These are phyloP conservation scores for Begonia masoniana DNA, from an alignment of 306 rosid species.

Conservation along the genomic window DNA sequence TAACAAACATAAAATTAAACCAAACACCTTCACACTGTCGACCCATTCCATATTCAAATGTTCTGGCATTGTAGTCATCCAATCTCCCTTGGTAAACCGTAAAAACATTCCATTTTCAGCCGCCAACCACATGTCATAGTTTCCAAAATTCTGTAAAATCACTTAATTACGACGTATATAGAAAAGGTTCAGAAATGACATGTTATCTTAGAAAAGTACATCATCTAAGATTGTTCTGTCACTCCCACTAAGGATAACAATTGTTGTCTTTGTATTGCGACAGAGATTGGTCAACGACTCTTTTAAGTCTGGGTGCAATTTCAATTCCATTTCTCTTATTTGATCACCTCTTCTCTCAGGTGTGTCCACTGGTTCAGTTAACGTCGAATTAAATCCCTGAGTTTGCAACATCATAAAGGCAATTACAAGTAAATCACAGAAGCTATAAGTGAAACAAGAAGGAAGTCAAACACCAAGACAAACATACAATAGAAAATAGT, in stretches of 20 bases:
- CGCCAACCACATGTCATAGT: slow-evolving; percentile 83
- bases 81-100: slow-evolving; percentile 53
- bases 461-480: too few species aligned
- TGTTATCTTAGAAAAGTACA: slow-evolving; percentile 30
- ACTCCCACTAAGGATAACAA: slow-evolving; percentile 90
- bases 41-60: slow-evolving; percentile 95
- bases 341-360: slow-evolving; percentile 67
- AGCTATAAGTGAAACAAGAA: too few species aligned
- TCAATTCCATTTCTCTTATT: slow-evolving; percentile 73
- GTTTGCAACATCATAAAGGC: slow-evolving; percentile 6
- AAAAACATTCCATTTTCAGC: slow-evolving; percentile 98
- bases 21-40: slow-evolving; percentile 66
- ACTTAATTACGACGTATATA: slow-evolving; percentile 12
- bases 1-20: slow-evolving; percentile 4
- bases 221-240: slow-evolving; percentile 49
- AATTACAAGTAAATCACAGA: too few species aligned
- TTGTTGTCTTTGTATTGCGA: slow-evolving; percentile 64
- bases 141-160: slow-evolving; percentile 61
- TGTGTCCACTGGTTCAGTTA: slow-evolving; percentile 82
- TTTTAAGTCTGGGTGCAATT: slow-evolving; percentile 66
- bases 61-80: slow-evolving; percentile 99
- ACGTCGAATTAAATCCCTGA: slow-evolving; percentile 82
- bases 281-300: slow-evolving; percentile 52
- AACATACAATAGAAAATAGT: too few species aligned
- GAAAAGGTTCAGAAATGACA: slow-evolving; percentile 7